A percentile compares a stretch with the other conserved stretches of the same genome.
Conservation (phyloP, 331 rosid genomes). For the Rhamnella rubrinervis region DNA sequence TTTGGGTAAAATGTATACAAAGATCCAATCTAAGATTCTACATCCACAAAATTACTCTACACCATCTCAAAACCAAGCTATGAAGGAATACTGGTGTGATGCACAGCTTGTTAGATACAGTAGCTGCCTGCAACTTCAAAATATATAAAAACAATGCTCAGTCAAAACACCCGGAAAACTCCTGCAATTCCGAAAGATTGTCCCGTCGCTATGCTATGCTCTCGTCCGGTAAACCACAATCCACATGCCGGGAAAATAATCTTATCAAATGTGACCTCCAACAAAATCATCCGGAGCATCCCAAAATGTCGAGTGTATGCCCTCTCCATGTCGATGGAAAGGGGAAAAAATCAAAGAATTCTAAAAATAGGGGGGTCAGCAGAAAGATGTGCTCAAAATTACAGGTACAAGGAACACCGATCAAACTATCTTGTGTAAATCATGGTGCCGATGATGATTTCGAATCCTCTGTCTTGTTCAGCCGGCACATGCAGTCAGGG, state of each 20-base stretch:
- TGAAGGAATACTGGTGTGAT: conserved; percentile 37
- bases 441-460: conserved; percentile 52
- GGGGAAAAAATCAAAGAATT: conserved; percentile 66
- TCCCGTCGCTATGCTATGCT: conserved; percentile 27
- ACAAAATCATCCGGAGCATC: conserved; percentile 45
- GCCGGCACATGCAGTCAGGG: conserved; percentile 95
- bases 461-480: conserved; percentile 59
- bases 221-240: conserved; percentile 42
- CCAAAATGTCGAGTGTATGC: conserved; percentile 44
- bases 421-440: conserved; percentile 31
- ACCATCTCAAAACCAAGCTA: conserved; percentile 38
- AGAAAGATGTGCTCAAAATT: conserved; percentile 49
- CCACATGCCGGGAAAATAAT: conserved; percentile 47
- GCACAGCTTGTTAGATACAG: conserved; percentile 52
- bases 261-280: conserved; percentile 48
- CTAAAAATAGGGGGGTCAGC: conserved; percentile 41
- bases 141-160: conserved; percentile 38
- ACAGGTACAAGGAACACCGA: conserved; percentile 39
- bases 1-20: conserved; percentile 37
- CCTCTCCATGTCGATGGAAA: conserved; percentile 42
- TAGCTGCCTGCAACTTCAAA: conserved; percentile 44
- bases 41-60: conserved; percentile 46
- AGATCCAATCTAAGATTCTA: conserved; percentile 38
- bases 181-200: conserved; percentile 34
- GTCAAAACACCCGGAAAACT: conserved; percentile 41